Base-by-base conservation (phyloP, 2,329 filamentous ascomycete species). In the Grosmannia clavigera region DNA sequence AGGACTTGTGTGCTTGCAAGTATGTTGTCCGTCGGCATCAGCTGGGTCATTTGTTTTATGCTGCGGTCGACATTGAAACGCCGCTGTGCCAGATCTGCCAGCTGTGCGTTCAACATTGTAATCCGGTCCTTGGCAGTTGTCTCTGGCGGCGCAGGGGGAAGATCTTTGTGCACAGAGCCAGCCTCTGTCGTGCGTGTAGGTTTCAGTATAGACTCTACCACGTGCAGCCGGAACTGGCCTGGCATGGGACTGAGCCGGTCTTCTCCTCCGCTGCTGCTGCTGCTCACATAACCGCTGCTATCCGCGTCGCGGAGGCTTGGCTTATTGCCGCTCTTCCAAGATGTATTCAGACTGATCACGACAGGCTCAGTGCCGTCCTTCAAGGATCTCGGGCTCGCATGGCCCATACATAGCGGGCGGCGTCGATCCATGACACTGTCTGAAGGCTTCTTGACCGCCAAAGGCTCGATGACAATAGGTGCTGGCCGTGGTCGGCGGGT, bases 31-130 rank as follows among this genome's bases (percentile, higher is more conserved):
- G 80, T 83, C 50, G 87, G 87, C 77, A 91, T 87, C 61, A 91
- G 78, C 70, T 90, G 84, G 61, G 85, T 90, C 77, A 92, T 85
- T 70, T 92, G 87, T 64, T 81, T 77, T 69, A 94, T 88, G 63
- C 86, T 83, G 29, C 79, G 83, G 68, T 82, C 80, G 67, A 92
- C 82, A 72, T 92, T 92, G 62, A 80, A 76, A 59, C 85, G 82
- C 53, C 88, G 82, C 67, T 87, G 83, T 1, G 77, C 76, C 9
- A 94, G 78, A 56, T 81, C 79, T 51, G 84, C 78, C 35, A 88
- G 80, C 66, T 83, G 81, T 5, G 84, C 82, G 67, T 87, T 82
- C 29, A 94, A 77, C 62, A 80, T 77, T 11, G 82, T 79, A 19
- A 92, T 81, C 33, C 85, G 85, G 68, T 86, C 84, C 43, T 80